Evolutionary conservation across 495 filamentous ascomycete species (phyloP), one percentile per base, ranked within the genome.

Genomic region (Penicillium silybi): DNA sequence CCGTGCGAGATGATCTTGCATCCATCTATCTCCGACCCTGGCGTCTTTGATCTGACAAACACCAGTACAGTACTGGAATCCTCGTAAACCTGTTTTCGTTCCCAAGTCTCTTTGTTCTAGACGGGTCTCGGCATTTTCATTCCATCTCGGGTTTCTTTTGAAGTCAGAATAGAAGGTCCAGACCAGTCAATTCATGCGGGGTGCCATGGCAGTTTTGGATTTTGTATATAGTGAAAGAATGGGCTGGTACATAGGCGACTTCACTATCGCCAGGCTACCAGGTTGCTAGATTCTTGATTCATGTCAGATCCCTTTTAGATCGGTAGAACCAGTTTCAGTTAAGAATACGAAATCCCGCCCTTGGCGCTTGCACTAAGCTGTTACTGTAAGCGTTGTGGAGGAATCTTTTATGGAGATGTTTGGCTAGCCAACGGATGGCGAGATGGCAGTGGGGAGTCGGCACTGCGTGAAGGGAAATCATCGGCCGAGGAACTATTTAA

Each of bases 321-420:
- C 48, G 38, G n/a, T 39, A 37, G 19, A 15, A 10, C 10, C 29
- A 11, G 43, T 44, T 56, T 23, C 27, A 56, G 53, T 23, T 10
- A 56, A 39, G 26, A 23, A 53, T 57, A 57, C 49, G 43, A 50
- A 20, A n/a, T 46, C 47, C 53, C 48, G 53, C 57, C 18, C 41
- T 50, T 46, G 42, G 50, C 53, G 41, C 22, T 23, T 23, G 3
- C 46, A 29, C 43, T 54, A 54, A 25, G 16, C 40, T 27, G 4
- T 22, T 54, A 13, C 29, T 13, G 29, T 13, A 32, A 13, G 29
- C 29, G 9, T 3, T 4, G 29, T 3, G 29, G 29, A 10, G 11
- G 11, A 13, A 13, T 15, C 2, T 32, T 32, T 2, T 32, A 15
- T 13, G 29, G 2, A 32, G 13, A 13, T 2, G 29, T 0, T 13